Evolutionary conservation across 352 stramenopile species (phyloP), one percentile per base, ranked within the genome.

Genomic region (Pythium rishiriense): DNA sequence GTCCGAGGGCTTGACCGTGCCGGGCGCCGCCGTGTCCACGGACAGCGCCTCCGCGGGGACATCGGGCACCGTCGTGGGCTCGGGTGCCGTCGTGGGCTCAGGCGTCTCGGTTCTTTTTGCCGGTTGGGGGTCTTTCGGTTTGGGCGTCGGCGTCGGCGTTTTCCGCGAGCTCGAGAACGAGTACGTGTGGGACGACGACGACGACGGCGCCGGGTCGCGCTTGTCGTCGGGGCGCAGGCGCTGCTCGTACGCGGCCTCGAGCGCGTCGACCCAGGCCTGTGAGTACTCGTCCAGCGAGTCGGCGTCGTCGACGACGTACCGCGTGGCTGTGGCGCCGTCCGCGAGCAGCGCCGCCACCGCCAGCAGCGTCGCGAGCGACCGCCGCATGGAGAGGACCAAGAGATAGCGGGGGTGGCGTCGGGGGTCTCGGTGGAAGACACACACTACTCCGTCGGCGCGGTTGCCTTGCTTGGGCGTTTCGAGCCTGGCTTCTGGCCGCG

Each of bases 21-120:
- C 42, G 2, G 53, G 37, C 39, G 24, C n/a, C 24, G 53, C 6
- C 26, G 58, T 58, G 12, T 58, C 47, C 3, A 50, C 47, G 1
- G 48, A 58, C 37, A 65, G 49, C 45, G 37, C 25, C 26, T 55
- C 37, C 4, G 47, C 46, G 7, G 58, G 21, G 58, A 58, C 58
- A 47, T 24, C 3, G 0, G 48, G 25, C 39, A 49, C 41, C n/a
- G 12, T 22, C 21, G 35, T 37, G n/a, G 51, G 17, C 24, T 6
- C 31, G 31, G 11, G 31, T 11, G 31, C 19, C 11, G 29, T 45
- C 50, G 17, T 26, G 14, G 15, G 48, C 48, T 10, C 29, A 2
- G 50, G 31, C 50, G 31, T 26, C 31, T 6, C 11, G 7, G 37
- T 7, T 19, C 8, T 39, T 14, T 7, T 47, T 47, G 43, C 9